Evolutionary conservation across 441 rosid species (phyloP).

Genomic region (Aleurites moluccanus): DNA sequence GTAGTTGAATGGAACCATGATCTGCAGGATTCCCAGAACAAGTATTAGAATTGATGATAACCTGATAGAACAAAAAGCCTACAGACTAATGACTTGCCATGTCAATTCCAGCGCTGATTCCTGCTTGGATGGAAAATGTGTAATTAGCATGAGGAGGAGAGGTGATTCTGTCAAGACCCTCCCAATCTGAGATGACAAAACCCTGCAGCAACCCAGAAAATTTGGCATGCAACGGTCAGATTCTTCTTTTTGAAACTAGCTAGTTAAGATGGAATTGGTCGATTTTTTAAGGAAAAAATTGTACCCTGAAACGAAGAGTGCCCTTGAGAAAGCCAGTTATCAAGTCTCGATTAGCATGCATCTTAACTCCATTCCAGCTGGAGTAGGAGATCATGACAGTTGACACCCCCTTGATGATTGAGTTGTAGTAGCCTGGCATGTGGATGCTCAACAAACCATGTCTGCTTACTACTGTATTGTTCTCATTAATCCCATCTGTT

Average conservation of each 20-base stretch:
- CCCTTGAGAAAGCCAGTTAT: constrained; percentile 55
- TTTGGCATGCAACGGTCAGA: not conserved
- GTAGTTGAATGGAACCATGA: constrained; percentile 59
- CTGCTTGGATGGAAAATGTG: constrained; percentile 47
- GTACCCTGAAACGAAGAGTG: constrained; percentile 54
- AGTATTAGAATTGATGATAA: constrained; percentile 8
- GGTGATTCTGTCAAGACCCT: constrained; percentile 51
- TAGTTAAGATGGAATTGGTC: not conserved
- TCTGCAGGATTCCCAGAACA: constrained; percentile 32
- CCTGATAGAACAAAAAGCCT: not conserved
- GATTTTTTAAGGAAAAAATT: not conserved
- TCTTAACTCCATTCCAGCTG: constrained; percentile 69
- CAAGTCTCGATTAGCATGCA: constrained; percentile 55
- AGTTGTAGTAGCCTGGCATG: constrained; percentile 54
- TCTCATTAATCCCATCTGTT: constrained; percentile 55
- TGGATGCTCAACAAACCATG: constrained; percentile 57
- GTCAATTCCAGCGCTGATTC: constrained; percentile 62
- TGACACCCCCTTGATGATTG: constrained; percentile 64
- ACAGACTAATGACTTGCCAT: constrained; percentile 40
- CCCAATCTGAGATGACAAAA: constrained; percentile 56
- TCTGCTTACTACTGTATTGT: constrained; percentile 48
- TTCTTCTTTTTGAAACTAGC: not conserved
- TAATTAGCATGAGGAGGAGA: constrained; percentile 57
- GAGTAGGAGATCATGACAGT: constrained; percentile 67
- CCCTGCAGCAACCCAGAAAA: constrained; percentile 37